phyloP scores from a whole-genome alignment of 805 yeast species.

The Ogataea kodamae region DNA sequence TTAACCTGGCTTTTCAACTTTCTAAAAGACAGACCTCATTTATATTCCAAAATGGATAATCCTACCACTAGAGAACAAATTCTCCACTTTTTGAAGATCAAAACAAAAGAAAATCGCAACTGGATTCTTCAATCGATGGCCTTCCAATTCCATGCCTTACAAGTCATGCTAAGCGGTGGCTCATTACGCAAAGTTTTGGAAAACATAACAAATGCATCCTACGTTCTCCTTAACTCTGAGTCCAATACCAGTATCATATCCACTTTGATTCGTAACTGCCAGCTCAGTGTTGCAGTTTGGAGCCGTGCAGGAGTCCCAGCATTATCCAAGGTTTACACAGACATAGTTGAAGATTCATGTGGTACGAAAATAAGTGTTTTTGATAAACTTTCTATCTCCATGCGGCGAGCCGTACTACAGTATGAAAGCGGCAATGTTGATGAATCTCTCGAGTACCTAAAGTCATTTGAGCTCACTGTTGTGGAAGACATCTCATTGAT shows the following conservation, averaged over 20 bases:
- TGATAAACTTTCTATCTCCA: slow-evolving; percentile 38
- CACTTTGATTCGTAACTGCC: slow-evolving; percentile 45
- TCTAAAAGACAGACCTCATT: slow-evolving; percentile 61
- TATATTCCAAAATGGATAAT: slow-evolving; percentile 36
- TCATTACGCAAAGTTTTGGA: slow-evolving; percentile 46
- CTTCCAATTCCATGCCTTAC: slow-evolving; percentile 60
- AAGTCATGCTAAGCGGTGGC: slow-evolving; percentile 50
- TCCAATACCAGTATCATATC: slow-evolving; percentile 30
- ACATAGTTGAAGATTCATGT: slow-evolving; percentile 42
- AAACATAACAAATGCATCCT: slow-evolving; percentile 53
- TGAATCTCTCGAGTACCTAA: slow-evolving; percentile 36
- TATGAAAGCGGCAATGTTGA: slow-evolving; percentile 41
- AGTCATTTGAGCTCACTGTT: slow-evolving; percentile 28
- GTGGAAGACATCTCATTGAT: slow-evolving; percentile 37
- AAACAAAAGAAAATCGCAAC: slow-evolving; percentile 47
- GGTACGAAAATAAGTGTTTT: slow-evolving; percentile 31
- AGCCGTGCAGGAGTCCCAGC: slow-evolving; percentile 45
- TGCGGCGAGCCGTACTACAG: slow-evolving; percentile 38
- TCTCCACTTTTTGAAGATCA: slow-evolving; percentile 54
- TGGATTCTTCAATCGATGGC: slow-evolving; percentile 54
- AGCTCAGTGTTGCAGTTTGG: slow-evolving; percentile 48
- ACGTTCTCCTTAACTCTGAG: slow-evolving; percentile 49
- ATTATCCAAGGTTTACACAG: slow-evolving; percentile 46
- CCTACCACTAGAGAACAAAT: slow-evolving; percentile 58
- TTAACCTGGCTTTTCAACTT: slow-evolving; percentile 73